Evolutionary conservation across 2,329 filamentous ascomycete species (phyloP), one percentile per base, ranked within the genome.

Genomic region (Waltergamsia citrina): DNA sequence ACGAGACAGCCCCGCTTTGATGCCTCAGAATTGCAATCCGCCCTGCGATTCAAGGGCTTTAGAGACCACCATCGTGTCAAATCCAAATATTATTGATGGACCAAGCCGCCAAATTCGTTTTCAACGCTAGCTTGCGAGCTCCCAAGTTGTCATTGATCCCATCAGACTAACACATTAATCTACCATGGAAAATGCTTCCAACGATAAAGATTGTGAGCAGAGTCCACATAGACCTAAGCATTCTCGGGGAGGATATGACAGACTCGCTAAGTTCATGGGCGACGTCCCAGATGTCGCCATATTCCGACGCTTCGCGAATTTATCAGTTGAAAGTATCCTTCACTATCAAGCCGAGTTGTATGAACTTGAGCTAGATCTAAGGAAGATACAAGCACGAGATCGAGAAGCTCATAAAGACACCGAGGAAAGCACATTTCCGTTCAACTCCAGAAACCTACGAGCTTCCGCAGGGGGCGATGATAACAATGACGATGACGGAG

Each of bases 261-360:
- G 32, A 24, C 11, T 33, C 7, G 31, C 31, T 6, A 7, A 15
- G 21, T 24, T 23, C 21, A 33, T 33, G 31, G 31, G 7, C 19
- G 21, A 23, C 8, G 21, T 24, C 7, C 31, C 31, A 6, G 31
- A 33, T 16, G 7, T 25, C 6, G 31, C 31, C n/a, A n/a, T 33
- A 7, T 33, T 33, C 31, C 17, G 7, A 9, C 31, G 31, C 18
- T 33, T 33, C 21, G 11, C 21, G 7, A 6, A 24, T 16, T 15
- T 33, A 6, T 33, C 31, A 6, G 21, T 21, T n/a, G 18, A 33
- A 15, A 23, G 19, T 16, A 18, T 33, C 7, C 31, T 33, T n/a
- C 31, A 33, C 31, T 25, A 25, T 16, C 31, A 33, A 16, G 17
- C 31, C 20, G 9, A 33, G 31, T 21, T 33, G 18, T 16, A 24